phyloP scores from a whole-genome alignment of 1,139 yeast species.

The Candida frijolesensis region DNA sequence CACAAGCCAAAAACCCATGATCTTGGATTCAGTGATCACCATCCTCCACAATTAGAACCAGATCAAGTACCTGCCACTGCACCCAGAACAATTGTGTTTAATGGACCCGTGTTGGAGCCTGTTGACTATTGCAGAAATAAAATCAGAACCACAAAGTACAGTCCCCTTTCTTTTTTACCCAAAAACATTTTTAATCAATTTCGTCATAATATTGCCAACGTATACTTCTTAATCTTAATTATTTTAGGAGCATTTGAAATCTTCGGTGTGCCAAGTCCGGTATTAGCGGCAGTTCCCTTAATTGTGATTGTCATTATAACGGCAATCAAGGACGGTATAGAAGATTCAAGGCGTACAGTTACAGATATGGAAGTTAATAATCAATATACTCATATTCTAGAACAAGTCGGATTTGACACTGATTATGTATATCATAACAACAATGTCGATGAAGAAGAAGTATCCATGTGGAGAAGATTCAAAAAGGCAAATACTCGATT shows the following conservation, averaged over 20 bases:
- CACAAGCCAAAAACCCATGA: slow-evolving; percentile 25
- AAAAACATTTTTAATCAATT: slow-evolving; percentile 54
- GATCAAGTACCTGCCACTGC: slow-evolving; percentile 23
- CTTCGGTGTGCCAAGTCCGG: slow-evolving; percentile 62
- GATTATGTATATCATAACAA: slow-evolving; percentile 34
- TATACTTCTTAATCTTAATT: slow-evolving; percentile 53
- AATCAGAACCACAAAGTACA: slow-evolving; percentile 62
- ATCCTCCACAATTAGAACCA: slow-evolving; percentile 22
- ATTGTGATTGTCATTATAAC: slow-evolving; percentile 59
- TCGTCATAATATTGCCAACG: slow-evolving; percentile 53
- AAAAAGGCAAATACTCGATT: slow-evolving; percentile 50
- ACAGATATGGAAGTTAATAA: slow-evolving; percentile 59
- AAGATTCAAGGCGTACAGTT: slow-evolving; percentile 55
- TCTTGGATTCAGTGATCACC: slow-evolving; percentile 24
- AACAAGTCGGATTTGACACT: slow-evolving; percentile 18
- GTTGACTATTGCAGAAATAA: slow-evolving; percentile 59
- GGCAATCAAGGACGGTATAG: slow-evolving; percentile 59
- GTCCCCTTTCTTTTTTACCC: slow-evolving; percentile 57
- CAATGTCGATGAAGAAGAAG: slow-evolving; percentile 49
- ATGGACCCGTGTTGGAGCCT: slow-evolving; percentile 61
- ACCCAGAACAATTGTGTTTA: slow-evolving; percentile 64
- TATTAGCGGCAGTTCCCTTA: slow-evolving; percentile 57
- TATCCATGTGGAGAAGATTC: slow-evolving; percentile 62
- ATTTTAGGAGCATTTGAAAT: slow-evolving; percentile 56
- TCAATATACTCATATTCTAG: slow-evolving; percentile 48